Evolutionary conservation across 2,329 filamentous ascomycete genomes (phyloP), one percentile per base, ranked within the genome.

Genomic region (Aspergillus sp.): DNA sequence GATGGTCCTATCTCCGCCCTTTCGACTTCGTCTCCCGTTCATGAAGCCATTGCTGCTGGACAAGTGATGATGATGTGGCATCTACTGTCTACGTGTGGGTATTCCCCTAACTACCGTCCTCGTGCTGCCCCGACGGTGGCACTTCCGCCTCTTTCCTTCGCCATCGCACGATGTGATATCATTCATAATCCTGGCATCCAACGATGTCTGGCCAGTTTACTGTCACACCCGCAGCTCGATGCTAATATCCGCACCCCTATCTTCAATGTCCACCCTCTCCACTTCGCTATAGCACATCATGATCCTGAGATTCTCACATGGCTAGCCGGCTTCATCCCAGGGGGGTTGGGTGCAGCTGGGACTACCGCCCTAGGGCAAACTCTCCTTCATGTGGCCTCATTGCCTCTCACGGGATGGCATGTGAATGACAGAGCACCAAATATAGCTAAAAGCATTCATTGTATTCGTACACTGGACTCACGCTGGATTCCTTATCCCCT

Each of bases 101-200:
- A 58, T 40, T 58, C 49, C 7, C 55, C 46, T 2, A 55, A 58
- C 36, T 55, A 58, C n/a, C 34, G 43, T 29, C 53, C 55, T 45
- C 34, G 42, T 7, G 53, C 47, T 6, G 53, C 43, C 25, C 46
- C 53, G 7, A 58, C 50, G 4, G 23, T 53, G 31, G 53, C 55
- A 34, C 55, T 58, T 29, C 55, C 55, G 19, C 53, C 49, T 6
- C 55, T 58, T 49, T 58, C 55, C 29, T 47, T 49, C 32, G 43
- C 43, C n/a, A 45, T 58, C 32, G 50, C 47, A 25, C 53, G 47
- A 3, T 58, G 55, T 34, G 47, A 53, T 29, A 19, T 53, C 9
- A 42, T 40, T 40, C 41, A 21, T n/a, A 32, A 56, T 25, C 5
- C 36, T 10, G 16, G 25, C 9, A 16, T 53, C 38, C 47, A 45